Percentiles rank a stretch among this genome's conserved stretches.
These are phyloP conservation scores for Musa beccarii DNA, from an alignment of 176 grass and related monocot genomes.

Conservation along the genomic window DNA sequence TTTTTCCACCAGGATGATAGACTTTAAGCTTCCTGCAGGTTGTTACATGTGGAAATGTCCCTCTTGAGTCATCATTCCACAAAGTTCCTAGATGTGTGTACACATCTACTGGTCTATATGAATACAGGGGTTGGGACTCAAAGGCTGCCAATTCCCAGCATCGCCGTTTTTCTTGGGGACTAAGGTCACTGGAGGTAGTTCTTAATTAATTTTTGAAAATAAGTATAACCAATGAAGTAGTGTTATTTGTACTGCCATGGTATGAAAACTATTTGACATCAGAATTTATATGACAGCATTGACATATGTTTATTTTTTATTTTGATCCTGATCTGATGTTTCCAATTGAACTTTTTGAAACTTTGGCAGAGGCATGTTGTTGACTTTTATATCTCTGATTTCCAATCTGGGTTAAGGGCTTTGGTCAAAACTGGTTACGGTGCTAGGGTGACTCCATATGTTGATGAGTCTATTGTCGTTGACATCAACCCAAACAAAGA, in stretches of 20 bases:
- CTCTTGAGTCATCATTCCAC: conserved; percentile 89
- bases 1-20: not conserved
- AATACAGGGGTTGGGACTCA: conserved; percentile 91
- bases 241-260: not conserved
- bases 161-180: conserved; percentile 73
- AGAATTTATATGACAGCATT: not conserved
- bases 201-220: not conserved
- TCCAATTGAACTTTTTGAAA: conserved; percentile 13
- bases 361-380: conserved; percentile 53
- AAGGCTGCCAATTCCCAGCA: conserved; percentile 71
- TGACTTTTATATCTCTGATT: conserved; percentile 98
- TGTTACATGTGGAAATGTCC: conserved; percentile 94
- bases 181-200: conserved; percentile 67
- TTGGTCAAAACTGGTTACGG: conserved; percentile 85
- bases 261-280: not conserved
- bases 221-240: not conserved
- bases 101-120: conserved; percentile 77
- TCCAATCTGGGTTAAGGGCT: conserved; percentile 90
- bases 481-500: conserved; percentile 82
- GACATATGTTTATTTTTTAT: not conserved
- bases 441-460: conserved; percentile 57
- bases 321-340: conserved; percentile 10
- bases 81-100: conserved; percentile 91
- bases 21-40: conserved; percentile 32
- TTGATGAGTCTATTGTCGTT: conserved; percentile 74